These are phyloP conservation scores for Mycena kentingensis DNA, from an alignment of 768 basidiomycete genomes.

Conservation along the genomic window DNA sequence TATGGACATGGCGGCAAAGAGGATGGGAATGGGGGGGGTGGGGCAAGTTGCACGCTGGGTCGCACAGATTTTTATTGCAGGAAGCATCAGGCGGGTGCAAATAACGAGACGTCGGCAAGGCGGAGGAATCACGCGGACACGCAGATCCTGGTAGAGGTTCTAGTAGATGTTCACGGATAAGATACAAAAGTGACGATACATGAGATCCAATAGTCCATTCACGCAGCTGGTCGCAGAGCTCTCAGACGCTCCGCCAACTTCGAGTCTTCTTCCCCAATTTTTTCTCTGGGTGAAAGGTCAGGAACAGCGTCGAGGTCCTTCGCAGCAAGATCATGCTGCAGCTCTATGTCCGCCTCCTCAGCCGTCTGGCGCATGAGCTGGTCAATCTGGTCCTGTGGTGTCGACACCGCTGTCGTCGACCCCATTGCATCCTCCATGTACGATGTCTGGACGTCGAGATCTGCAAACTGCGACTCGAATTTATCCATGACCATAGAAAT, in stretches of 20 bases:
- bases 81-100: too few species aligned
- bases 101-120: too few species aligned
- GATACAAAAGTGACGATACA: too few species aligned
- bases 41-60: too few species aligned
- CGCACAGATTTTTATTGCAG: too few species aligned
- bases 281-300: conserved; percentile 54
- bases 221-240: conserved; percentile 81
- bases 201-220: conserved; percentile 21
- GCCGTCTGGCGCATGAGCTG: conserved; percentile 89
- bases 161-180: too few species aligned
- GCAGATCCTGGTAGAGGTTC: too few species aligned
- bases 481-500: conserved; percentile 99
- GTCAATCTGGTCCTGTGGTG: conserved; percentile 97
- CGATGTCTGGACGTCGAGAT: conserved; percentile 95
- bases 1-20: conserved; percentile 5
- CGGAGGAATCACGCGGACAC: too few species aligned
- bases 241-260: conserved; percentile 85
- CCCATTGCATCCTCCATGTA: conserved; percentile 99
- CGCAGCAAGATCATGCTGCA: conserved; percentile 84
- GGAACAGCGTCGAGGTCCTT: conserved; percentile 63
- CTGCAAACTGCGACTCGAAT: conserved; percentile 94
- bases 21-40: too few species aligned
- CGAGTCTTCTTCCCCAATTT: conserved; percentile 72
- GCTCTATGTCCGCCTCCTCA: conserved; percentile 94
- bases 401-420: conserved; percentile 87